Evolutionary conservation across 306 rosid species (phyloP).

Genomic region (Quercus alba): DNA sequence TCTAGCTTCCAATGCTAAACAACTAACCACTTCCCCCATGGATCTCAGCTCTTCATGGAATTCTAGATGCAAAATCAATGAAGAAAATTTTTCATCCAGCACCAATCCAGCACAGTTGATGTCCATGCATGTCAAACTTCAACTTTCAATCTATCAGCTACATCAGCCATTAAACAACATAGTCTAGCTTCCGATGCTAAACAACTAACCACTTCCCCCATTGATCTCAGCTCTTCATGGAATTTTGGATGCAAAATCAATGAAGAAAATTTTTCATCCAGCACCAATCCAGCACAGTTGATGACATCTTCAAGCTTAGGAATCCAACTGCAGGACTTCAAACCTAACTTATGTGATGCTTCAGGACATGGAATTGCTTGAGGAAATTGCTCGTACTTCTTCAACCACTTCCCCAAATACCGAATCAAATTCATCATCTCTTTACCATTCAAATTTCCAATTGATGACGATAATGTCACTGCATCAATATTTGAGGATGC

Average conservation of each 20-base stretch:
- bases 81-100: too few species aligned
- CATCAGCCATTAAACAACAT: conserved; percentile 46
- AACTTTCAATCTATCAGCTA: conserved; percentile 44
- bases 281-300: conserved; percentile 52
- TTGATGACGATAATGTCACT: conserved; percentile 44
- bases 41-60: too few species aligned
- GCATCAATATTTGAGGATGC: conserved; percentile 62
- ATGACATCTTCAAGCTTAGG: conserved; percentile 73
- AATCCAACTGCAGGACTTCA: conserved; percentile 72
- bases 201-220: conserved; percentile 41
- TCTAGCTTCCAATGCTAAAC: too few species aligned
- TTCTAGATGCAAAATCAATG: too few species aligned
- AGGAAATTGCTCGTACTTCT: conserved; percentile 81
- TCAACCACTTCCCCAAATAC: conserved; percentile 83
- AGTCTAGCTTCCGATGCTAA: conserved; percentile 60
- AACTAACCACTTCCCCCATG: too few species aligned
- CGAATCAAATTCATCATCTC: conserved; percentile 59
- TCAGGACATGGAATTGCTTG: conserved; percentile 57
- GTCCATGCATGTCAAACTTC: conserved; percentile 23
- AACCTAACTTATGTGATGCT: conserved; percentile 42
- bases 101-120: too few species aligned
- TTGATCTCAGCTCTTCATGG: conserved; percentile 62
- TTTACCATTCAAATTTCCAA: conserved; percentile 59
- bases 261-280: conserved; percentile 72
- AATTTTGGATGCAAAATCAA: conserved; percentile 67